A percentile compares a stretch with the other conserved stretches of the same genome.
Conservation (phyloP, 371 early-diverging fungal genomes). For the Smittium mucronatum region DNA sequence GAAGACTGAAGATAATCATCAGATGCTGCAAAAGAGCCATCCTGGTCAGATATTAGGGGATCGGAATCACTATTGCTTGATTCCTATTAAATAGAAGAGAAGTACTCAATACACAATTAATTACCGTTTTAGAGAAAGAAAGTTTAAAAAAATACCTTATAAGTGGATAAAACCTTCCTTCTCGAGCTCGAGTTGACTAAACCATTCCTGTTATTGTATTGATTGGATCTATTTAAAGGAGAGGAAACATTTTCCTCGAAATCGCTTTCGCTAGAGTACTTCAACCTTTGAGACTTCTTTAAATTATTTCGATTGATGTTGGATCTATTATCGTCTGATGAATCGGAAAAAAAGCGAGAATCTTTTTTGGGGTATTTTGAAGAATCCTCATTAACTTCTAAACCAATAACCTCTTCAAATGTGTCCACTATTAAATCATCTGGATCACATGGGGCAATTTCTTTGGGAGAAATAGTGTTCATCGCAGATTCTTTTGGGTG, state of each 20-base stretch:
- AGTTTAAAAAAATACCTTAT: no score
- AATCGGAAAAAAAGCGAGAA: neutral
- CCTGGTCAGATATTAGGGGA: slow-evolving; percentile 11
- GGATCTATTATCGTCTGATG: neutral
- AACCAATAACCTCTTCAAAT: neutral
- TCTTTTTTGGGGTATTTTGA: neutral
- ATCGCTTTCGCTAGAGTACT: neutral
- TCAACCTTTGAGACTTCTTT: neutral
- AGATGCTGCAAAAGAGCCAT: slow-evolving; percentile 15
- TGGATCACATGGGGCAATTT: neutral
- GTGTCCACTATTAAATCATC: neutral
- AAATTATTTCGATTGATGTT: neutral
- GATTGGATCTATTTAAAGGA: neutral
- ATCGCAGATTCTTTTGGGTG: no score
- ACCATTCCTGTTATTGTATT: no score
- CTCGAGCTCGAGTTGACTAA: no score
- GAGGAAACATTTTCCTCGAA: neutral
- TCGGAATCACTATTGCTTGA: neutral
- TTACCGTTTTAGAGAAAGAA: no score
- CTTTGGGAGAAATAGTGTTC: no score
- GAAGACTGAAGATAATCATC: neutral
- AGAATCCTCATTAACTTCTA: neutral
- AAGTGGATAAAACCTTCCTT: no score
- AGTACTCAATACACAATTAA: neutral
- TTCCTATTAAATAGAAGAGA: neutral